Evolutionary conservation across 2,329 filamentous ascomycete genomes (phyloP), one percentile per base, ranked within the genome.

Genomic region (Epichloe elymi): DNA sequence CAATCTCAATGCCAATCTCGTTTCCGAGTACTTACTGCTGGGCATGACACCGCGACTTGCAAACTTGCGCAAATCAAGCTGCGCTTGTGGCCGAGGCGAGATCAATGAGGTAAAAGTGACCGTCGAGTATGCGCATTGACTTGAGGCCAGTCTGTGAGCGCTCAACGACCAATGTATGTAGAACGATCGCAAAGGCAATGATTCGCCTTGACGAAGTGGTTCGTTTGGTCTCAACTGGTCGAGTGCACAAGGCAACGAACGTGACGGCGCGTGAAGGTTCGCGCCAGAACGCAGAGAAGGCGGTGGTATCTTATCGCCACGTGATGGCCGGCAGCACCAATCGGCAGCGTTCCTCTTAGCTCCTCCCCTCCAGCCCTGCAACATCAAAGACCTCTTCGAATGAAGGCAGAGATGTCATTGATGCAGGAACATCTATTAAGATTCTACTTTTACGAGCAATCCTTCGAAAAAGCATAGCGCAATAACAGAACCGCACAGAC

Each of bases 311-410:
- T 56, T 54, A 58, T 58, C 56, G 23, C 19, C 56, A 58, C 56
- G 56, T 58, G 56, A 55, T 44, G 20, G 1, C n/a, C 5, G 8
- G 4, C 26, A 12, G 20, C 11, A 48, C 59, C 61, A 63, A 62
- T 62, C 61, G 60, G 60, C 51, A 56, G 12, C 35, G 20, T 59
- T 55, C 57, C 58, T 44, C 30, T 37, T 17, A 12, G 15, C n/a
- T 26, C 44, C 40, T 12, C 17, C 26, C 14, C 7, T 4, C 48
- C 19, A 19, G 20, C 19, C 12, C 44, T 44, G 14, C 35, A 36
- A 26, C 44, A 46, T 30, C 8, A 10, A 30, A 30, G 23, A 26
- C 23, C 7, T 26, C 23, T 7, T 26, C 23, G 23, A 26, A 26
- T 26, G 23, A 26, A 26, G 23, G 23, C 23, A 26, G 23, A 26